Evolutionary conservation across 1,284 basidiomycete genomes (phyloP).

Genomic region (Malassezia caprae): DNA sequence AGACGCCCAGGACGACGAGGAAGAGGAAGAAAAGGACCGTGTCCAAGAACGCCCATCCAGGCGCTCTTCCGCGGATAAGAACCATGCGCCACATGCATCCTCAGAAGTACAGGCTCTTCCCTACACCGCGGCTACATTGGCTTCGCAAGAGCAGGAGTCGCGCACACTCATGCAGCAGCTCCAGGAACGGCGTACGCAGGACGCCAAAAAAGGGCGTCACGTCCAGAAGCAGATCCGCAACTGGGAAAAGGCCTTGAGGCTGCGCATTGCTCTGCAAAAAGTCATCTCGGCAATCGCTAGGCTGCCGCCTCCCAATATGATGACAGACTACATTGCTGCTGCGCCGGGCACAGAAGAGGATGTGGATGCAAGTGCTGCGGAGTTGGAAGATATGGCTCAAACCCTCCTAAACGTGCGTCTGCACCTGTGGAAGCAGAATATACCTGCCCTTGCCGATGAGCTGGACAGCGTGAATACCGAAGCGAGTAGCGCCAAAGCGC

Average conservation of each 20-base stretch:
- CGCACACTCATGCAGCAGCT: slow-evolving; percentile 25
- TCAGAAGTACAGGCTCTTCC: background rate
- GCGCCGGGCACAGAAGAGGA: background rate
- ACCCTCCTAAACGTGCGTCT: background rate
- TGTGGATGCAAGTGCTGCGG: slow-evolving; percentile 13
- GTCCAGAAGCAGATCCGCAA: slow-evolving; percentile 35
- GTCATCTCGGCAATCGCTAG: background rate
- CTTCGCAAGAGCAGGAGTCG: slow-evolving; percentile 24
- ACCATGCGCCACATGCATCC: background rate
- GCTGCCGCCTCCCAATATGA: slow-evolving; percentile 3
- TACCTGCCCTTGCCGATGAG: background rate
- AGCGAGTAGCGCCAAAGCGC: slow-evolving; percentile 15
- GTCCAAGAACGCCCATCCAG: slow-evolving; percentile 7
- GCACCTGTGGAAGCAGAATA: slow-evolving; percentile 8
- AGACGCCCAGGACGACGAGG: slow-evolving; percentile 5
- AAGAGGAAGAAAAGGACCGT: slow-evolving; percentile 13
- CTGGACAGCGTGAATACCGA: background rate
- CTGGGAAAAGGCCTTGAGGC: slow-evolving; percentile 33
- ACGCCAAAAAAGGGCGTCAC: slow-evolving; percentile 34
- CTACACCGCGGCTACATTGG: slow-evolving; percentile 14
- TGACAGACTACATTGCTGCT: background rate
- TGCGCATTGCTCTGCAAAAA: slow-evolving; percentile 35
- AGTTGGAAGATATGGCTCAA: slow-evolving; percentile 19
- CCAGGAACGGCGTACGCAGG: slow-evolving; percentile 24
- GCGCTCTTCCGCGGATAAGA: background rate